phyloP scores from a whole-genome alignment of 2,329 filamentous ascomycete genomes.

The Neoarthrinium moseri region DNA sequence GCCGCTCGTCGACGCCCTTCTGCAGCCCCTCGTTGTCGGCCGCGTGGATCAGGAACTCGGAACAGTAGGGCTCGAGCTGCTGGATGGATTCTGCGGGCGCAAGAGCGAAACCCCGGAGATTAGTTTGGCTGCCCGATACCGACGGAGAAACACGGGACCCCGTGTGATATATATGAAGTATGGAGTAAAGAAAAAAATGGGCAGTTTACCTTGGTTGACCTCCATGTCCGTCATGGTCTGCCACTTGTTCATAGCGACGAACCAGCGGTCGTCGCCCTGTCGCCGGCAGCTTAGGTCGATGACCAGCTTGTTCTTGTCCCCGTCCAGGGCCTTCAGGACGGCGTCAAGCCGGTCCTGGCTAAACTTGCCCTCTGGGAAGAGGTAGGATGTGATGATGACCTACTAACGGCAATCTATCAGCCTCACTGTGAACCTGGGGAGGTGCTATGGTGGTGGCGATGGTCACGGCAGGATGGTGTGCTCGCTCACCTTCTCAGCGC shows the following conservation, averaged over 20 bases:
- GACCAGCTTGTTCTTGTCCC: slow-evolving; percentile 78
- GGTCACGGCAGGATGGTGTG: not conserved
- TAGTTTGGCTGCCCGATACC: too few relatives aligned
- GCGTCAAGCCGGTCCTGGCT: slow-evolving; percentile 73
- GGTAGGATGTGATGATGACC: slow-evolving; percentile 95
- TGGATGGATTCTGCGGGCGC: slow-evolving; percentile 68
- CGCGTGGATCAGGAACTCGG: slow-evolving; percentile 95
- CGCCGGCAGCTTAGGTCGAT: slow-evolving; percentile 91
- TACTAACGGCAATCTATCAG: slow-evolving; percentile 38
- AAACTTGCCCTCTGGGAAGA: slow-evolving; percentile 84
- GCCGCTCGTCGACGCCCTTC: slow-evolving; percentile 80
- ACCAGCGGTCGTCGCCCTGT: slow-evolving; percentile 73
- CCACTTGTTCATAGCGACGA: slow-evolving; percentile 99
- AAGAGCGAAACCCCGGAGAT: not conserved
- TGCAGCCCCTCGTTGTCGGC: slow-evolving; percentile 96
- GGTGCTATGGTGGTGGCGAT: not conserved
- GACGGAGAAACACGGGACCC: too few relatives aligned
- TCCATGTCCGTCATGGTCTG: slow-evolving; percentile 97
- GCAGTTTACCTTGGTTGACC: slow-evolving; percentile 70
- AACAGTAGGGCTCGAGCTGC: slow-evolving; percentile 84
- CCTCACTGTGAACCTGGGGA: not conserved
- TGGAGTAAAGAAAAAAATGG: not conserved
- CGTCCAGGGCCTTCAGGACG: slow-evolving; percentile 70
- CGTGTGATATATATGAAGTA: too few relatives aligned
- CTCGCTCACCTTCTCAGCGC: slow-evolving; percentile 76